phyloP scores from a whole-genome alignment of 495 filamentous ascomycete genomes.

The Talaromyces adpressus region DNA sequence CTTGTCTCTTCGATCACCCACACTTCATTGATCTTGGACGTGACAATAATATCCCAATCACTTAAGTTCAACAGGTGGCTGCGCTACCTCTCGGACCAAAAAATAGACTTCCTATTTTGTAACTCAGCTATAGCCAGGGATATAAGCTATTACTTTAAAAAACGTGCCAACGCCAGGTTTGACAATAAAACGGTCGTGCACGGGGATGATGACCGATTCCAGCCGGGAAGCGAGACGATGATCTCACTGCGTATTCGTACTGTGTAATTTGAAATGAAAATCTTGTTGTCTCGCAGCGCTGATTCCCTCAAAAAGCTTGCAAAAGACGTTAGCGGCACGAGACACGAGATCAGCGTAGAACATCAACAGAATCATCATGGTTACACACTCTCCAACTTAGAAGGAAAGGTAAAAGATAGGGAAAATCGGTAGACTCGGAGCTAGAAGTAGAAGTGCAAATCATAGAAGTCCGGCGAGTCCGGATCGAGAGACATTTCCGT shows the following conservation, averaged over 20 bases:
- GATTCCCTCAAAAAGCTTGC: background rate
- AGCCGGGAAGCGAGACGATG: background rate
- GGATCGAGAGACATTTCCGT: background rate
- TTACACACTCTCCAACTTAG: background rate
- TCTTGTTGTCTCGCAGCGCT: background rate
- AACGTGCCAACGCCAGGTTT: background rate
- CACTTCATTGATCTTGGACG: too few species aligned
- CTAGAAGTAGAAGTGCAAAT: background rate
- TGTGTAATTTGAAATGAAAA: background rate
- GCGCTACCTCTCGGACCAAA: background rate
- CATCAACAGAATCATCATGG: background rate
- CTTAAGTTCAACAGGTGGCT: background rate
- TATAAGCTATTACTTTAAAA: background rate
- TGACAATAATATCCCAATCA: background rate
- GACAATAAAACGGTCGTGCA: background rate
- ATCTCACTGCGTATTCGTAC: background rate
- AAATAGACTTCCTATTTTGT: background rate
- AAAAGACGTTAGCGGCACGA: background rate
- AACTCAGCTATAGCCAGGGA: background rate
- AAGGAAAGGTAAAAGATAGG: background rate
- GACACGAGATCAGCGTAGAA: background rate
- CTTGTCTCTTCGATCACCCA: too few species aligned
- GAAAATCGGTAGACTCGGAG: background rate
- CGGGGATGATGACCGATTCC: background rate
- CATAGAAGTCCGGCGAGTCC: background rate